These are phyloP conservation scores for Fallopia convolvulus DNA, from an alignment of 148 eudicot genomes.

Conservation along the genomic window DNA sequence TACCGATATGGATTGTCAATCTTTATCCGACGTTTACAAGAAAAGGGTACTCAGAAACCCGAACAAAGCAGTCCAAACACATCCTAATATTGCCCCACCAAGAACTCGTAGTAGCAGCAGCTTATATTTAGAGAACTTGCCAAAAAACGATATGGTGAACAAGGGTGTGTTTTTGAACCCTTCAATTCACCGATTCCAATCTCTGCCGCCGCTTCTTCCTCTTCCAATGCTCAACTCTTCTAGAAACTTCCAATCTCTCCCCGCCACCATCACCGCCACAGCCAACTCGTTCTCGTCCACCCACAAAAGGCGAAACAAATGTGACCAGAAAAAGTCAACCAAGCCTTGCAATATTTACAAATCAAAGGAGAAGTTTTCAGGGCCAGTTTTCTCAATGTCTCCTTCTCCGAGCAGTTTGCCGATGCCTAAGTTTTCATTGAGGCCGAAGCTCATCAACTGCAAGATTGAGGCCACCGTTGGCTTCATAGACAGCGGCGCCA, in stretches of 20 bases:
- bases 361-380: background rate
- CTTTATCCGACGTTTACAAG: background rate
- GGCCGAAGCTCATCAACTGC: background rate
- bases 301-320: background rate
- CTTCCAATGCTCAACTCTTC: background rate
- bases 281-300: background rate
- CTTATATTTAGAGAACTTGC: background rate
- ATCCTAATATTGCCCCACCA: background rate
- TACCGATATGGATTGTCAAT: background rate
- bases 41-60: background rate
- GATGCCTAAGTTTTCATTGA: background rate
- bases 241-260: background rate
- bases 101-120: background rate
- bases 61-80: background rate
- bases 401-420: background rate
- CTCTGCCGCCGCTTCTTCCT: background rate
- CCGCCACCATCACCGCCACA: background rate
- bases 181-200: background rate
- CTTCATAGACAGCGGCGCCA: background rate
- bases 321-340: background rate
- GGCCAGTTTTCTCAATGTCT: background rate
- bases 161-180: background rate
- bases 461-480: background rate
- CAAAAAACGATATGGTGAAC: background rate
- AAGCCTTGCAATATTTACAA: background rate